phyloP scores from a whole-genome alignment of 2,329 filamentous ascomycete species.

The Colletotrichum cuscutae region DNA sequence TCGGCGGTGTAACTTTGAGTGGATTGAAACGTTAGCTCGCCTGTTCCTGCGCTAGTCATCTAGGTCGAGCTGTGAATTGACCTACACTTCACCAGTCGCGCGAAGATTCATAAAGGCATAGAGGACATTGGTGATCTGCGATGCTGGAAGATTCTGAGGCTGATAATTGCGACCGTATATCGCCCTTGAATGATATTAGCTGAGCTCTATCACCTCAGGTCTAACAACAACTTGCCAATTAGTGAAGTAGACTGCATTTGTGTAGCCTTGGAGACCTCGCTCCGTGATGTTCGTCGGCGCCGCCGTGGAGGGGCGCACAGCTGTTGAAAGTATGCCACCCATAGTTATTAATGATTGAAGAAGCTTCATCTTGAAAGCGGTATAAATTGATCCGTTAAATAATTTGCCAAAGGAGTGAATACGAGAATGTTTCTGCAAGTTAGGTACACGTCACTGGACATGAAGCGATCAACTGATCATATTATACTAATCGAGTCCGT shows the following conservation, averaged over 20 bases:
- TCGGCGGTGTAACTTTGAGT: conserved; percentile 69
- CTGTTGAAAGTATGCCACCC: background rate
- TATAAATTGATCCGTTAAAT: background rate
- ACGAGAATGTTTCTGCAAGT: background rate
- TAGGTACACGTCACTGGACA: background rate
- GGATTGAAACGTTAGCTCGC: no score
- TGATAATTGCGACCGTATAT: conserved; percentile 81
- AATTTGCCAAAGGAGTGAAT: background rate
- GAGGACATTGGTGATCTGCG: conserved; percentile 80
- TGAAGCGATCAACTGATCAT: conserved; percentile 26
- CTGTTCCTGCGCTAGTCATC: background rate
- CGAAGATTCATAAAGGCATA: conserved; percentile 84
- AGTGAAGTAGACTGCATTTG: conserved; percentile 59
- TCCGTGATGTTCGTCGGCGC: background rate
- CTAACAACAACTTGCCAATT: conserved; percentile 54
- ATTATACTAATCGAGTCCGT: conserved; percentile 22
- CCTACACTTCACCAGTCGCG: conserved; percentile 77
- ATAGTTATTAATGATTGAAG: conserved; percentile 1
- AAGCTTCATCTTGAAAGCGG: background rate
- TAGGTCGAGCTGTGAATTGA: no score
- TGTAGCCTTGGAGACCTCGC: conserved; percentile 41
- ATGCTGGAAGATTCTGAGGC: conserved; percentile 74
- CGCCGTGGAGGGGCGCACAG: background rate
- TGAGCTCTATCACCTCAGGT: background rate
- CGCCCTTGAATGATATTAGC: conserved; percentile 55